Conservation (phyloP, 2,329 filamentous ascomycete genomes). For the Scleromitrula shiraiana region DNA sequence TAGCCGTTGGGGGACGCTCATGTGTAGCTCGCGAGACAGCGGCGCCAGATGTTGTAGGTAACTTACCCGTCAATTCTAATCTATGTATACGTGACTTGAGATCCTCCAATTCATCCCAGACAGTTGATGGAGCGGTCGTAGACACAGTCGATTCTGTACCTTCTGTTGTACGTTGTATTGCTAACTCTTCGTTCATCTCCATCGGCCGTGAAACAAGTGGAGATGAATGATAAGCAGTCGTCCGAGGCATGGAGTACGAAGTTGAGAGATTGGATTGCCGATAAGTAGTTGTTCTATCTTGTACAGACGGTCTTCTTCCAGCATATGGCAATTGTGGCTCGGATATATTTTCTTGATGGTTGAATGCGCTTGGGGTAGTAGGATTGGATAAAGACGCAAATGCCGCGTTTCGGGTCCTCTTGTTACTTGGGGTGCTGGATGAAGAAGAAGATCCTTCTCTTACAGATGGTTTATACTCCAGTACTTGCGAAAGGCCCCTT, state of each 20-base stretch:
- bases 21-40: constrained; percentile 55
- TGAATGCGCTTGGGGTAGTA: constrained; percentile 22
- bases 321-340: constrained; percentile 21
- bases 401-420: constrained; percentile 20
- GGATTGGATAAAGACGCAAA: constrained; percentile 21
- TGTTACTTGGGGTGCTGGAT: constrained; percentile 14
- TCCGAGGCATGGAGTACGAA: constrained; percentile 25
- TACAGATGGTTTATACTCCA: constrained; percentile 21
- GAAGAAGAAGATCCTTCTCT: constrained; percentile 18
- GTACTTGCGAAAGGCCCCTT: constrained; percentile 20
- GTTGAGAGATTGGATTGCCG: constrained; percentile 28
- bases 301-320: constrained; percentile 21
- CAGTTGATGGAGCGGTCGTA: constrained; percentile 80
- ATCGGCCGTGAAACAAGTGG: constrained; percentile 44
- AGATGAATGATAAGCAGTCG: constrained; percentile 41
- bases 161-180: constrained; percentile 43
- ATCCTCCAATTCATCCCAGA: constrained; percentile 97
- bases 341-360: constrained; percentile 22
- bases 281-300: constrained; percentile 23
- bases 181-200: constrained; percentile 36
- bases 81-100: constrained; percentile 88
- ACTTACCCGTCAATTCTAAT: constrained; percentile 81
- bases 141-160: constrained; percentile 83
- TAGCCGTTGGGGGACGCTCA: constrained; percentile 83
- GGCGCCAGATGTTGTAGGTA: constrained; percentile 73